Conservation (phyloP, 192 early-diverging fungal genomes). For the Glomus cerebriforme region DNA sequence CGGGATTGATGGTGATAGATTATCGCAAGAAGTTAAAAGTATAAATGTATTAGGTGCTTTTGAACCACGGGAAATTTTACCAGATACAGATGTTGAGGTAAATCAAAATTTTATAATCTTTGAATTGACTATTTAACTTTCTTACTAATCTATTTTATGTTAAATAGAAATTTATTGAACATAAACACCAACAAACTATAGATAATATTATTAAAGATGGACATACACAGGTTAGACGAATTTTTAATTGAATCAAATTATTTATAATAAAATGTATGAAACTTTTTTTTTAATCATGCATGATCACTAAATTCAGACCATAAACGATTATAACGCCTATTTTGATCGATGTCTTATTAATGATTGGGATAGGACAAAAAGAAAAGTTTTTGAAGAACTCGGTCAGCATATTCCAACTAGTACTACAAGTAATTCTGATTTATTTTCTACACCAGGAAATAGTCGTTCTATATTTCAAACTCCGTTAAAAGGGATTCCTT, state of each 20-base stretch:
- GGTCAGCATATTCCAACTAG: slow-evolving; percentile 59
- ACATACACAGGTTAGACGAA: background rate
- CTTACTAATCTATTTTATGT: background rate
- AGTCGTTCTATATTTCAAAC: slow-evolving; percentile 3
- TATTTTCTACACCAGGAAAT: background rate
- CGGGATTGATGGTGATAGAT: slow-evolving; percentile 33
- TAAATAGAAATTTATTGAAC: slow-evolving; percentile 26
- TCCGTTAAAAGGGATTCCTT: background rate
- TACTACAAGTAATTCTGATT: background rate
- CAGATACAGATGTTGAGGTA: slow-evolving; percentile 27
- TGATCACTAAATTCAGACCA: slow-evolving; percentile 42
- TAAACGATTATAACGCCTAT: slow-evolving; percentile 65
- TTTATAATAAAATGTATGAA: background rate
- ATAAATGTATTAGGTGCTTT: slow-evolving; percentile 32
- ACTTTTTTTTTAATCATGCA: background rate
- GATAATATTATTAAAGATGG: slow-evolving; percentile 30
- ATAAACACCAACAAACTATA: slow-evolving; percentile 23
- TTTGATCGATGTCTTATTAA: slow-evolving; percentile 57
- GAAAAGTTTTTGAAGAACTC: slow-evolving; percentile 80
- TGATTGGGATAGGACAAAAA: slow-evolving; percentile 77
- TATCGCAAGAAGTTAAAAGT: slow-evolving; percentile 16
- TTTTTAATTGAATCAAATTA: background rate
- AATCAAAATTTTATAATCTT: background rate
- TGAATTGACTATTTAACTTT: background rate
- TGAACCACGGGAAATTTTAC: slow-evolving; percentile 22